Evolutionary conservation across 176 grass and related monocot species (phyloP), one percentile per base, ranked within the genome.

Genomic region (Aegilops longissima): DNA sequence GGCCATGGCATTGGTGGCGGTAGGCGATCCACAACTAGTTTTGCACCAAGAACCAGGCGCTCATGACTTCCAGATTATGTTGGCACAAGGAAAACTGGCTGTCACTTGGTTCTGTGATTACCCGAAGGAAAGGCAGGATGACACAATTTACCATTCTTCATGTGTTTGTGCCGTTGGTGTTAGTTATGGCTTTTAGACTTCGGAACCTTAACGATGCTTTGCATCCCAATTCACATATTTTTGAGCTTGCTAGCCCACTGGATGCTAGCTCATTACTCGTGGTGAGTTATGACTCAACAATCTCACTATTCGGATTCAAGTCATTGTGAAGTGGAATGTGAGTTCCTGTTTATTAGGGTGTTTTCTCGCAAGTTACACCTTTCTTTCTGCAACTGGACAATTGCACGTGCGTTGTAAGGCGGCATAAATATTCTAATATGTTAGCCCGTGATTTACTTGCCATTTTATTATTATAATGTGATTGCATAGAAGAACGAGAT

Each of bases 51-150:
- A 40, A 8, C 8, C 39, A 40, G 38, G 39, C 8, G 39, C 39
- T 8, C 39, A 40, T 40, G 39, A 40, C 8, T 40, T 40, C 39
- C 8, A 40, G 39, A 9, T 40, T 2, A 40, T 9, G 39, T 40
- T 40, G 39, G 39, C 95, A 95, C 73, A 94, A 80, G 86, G 94
- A 84, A 81, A 92, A 98, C 44, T 10, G 93, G 42, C 72, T 13
- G 80, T 5, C 92, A 91, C 84, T 40, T 61, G 66, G 80, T 85
- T 70, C 17, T 95, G 90, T 98, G 78, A 87, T 7, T 5, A 74
- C 16, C 27, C 73, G 63, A 77, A 63, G 2, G 64, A 10, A 72
- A 33, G 4, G 13, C 3, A 31, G 61, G 35, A 61, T 45, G 47
- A 0, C 45, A 9, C 20, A 34, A 61, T 72, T 4, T 25, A 59